A percentile compares a stretch with the other conserved stretches of the same genome.
Conservation (phyloP, 495 filamentous ascomycete genomes). For the Xylaria telfairii region DNA sequence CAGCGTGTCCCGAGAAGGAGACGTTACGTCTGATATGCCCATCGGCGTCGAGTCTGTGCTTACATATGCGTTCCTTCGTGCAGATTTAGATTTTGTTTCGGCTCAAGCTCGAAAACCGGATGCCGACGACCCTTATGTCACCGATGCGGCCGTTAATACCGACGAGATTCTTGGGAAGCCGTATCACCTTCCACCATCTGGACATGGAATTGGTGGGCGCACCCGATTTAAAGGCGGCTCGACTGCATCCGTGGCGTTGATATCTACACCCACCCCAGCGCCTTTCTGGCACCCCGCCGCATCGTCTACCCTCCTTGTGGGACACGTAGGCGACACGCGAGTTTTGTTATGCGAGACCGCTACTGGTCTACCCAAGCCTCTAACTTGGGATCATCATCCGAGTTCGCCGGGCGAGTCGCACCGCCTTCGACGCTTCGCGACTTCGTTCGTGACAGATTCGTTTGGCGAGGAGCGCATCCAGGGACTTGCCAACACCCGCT, state of each 20-base stretch:
- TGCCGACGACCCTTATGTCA: conserved; percentile 65
- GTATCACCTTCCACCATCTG: conserved; percentile 58
- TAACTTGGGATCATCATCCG: conserved; percentile 90
- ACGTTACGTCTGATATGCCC: conserved; percentile 33
- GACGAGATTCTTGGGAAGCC: conserved; percentile 78
- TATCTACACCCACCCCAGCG: conserved; percentile 86
- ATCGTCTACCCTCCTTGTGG: conserved; percentile 80
- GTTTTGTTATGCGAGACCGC: conserved; percentile 83
- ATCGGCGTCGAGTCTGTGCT: conserved; percentile 68
- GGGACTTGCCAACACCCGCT: conserved; percentile 89
- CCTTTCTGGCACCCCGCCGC: conserved; percentile 95
- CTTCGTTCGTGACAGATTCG: conserved; percentile 89
- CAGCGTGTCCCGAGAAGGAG: conserved; percentile 38
- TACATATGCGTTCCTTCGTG: conserved; percentile 88
- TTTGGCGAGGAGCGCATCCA: conserved; percentile 97
- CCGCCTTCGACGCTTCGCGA: conserved; percentile 82
- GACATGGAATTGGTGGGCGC: conserved; percentile 67
- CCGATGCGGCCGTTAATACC: conserved; percentile 78
- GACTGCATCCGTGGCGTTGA: conserved; percentile 85
- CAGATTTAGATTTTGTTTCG: conserved; percentile 90
- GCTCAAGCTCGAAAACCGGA: conserved; percentile 79
- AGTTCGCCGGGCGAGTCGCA: conserved; percentile 81
- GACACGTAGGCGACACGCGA: conserved; percentile 92
- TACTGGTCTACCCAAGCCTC: conserved; percentile 75
- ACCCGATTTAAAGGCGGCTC: conserved; percentile 88